phyloP scores from a whole-genome alignment of 768 basidiomycete species.

The Hericium coralloides region DNA sequence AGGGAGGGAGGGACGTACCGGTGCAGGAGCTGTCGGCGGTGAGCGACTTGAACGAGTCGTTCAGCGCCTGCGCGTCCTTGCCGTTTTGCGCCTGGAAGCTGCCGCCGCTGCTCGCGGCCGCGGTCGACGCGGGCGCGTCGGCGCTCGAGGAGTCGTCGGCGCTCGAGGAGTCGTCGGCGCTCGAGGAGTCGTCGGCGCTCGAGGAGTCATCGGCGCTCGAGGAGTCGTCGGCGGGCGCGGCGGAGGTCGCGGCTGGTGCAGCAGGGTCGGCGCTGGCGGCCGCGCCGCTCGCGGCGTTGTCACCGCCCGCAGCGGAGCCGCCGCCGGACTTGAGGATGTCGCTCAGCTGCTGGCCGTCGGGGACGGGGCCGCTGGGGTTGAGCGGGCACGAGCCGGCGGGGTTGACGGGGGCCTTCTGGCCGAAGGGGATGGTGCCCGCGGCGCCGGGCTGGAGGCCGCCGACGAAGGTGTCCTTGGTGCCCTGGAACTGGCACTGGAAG shows the following conservation, averaged over 20 bases:
- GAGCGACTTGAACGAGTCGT: slow-evolving; percentile 25
- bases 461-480: slow-evolving; percentile 37
- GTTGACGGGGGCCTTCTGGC: slow-evolving; percentile 27
- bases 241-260: background rate
- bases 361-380: slow-evolving; percentile 35
- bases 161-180: too few species aligned
- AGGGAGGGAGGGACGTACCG: slow-evolving; percentile 13
- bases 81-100: slow-evolving; percentile 23
- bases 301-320: slow-evolving; percentile 5
- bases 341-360: slow-evolving; percentile 38
- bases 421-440: slow-evolving; percentile 46
- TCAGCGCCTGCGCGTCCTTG: slow-evolving; percentile 28
- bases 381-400: slow-evolving; percentile 46
- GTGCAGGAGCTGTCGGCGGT: slow-evolving; percentile 21
- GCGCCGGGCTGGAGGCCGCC: slow-evolving; percentile 33
- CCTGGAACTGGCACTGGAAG: slow-evolving; percentile 51
- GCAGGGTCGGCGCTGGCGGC: background rate
- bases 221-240: slow-evolving; percentile 2
- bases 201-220: background rate
- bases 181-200: background rate
- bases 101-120: background rate
- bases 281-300: background rate
- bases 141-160: background rate
- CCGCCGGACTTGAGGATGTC: slow-evolving; percentile 29
- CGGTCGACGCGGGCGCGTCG: background rate